A percentile compares a stretch with the other conserved stretches of the same genome.
Conservation (phyloP, 305 asterid genomes). For the Coffea humblotiana region DNA sequence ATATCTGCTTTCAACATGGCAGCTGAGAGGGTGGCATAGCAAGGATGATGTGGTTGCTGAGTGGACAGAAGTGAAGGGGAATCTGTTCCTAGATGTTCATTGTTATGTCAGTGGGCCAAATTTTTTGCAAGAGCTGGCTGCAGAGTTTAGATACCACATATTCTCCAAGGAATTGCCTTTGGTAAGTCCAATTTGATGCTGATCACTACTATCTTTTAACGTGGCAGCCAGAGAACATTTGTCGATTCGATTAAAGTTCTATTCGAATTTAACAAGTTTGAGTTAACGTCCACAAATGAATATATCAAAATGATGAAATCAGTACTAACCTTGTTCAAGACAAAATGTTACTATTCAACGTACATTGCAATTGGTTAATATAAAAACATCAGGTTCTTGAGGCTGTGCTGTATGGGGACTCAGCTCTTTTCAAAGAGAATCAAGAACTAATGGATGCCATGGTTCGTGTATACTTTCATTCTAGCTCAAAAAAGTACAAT, state of each 20-base stretch:
- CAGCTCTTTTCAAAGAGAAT: conserved; percentile 58
- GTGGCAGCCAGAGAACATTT: neutral
- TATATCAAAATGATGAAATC: neutral
- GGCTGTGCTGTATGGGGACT: conserved; percentile 83
- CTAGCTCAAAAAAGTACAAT: conserved; percentile 75
- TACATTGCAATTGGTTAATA: neutral
- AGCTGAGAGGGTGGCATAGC: conserved; percentile 93
- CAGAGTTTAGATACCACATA: conserved; percentile 79
- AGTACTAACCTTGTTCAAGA: neutral
- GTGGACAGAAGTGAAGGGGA: conserved; percentile 76
- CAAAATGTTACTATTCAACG: neutral
- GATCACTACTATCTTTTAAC: neutral
- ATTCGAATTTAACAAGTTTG: neutral
- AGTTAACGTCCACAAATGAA: neutral
- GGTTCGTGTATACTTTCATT: conserved; percentile 84
- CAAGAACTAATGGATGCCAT: conserved; percentile 69
- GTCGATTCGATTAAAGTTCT: neutral
- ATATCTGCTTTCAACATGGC: conserved; percentile 15
- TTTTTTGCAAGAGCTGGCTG: conserved; percentile 60
- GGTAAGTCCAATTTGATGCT: conserved; percentile 40
- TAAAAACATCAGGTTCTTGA: conserved; percentile 63
- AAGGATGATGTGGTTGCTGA: conserved; percentile 94
- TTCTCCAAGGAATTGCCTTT: conserved; percentile 94
- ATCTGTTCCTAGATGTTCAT: conserved; percentile 74
- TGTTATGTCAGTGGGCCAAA: conserved; percentile 85